Evolutionary conservation across 1,284 basidiomycete species (phyloP).

Genomic region (Ceratobasidium sp.): DNA sequence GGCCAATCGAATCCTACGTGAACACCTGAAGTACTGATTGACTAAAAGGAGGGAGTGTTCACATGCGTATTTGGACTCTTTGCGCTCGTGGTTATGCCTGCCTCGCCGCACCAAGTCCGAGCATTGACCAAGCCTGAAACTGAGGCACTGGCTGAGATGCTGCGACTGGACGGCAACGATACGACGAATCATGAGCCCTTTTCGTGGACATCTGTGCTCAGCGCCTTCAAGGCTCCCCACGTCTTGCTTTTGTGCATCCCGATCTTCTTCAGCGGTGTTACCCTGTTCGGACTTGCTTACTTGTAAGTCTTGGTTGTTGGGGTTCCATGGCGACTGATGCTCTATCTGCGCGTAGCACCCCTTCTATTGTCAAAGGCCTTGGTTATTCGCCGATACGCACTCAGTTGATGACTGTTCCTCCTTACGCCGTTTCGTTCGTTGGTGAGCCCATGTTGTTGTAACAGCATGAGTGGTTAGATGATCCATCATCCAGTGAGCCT

Average conservation of each 20-base stretch:
- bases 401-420: constrained; percentile 51
- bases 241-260: constrained; percentile 32
- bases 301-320: constrained; percentile 35
- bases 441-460: constrained; percentile 15
- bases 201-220: constrained; percentile 25
- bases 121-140: constrained; percentile 33
- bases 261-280: constrained; percentile 44
- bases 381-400: constrained; percentile 44
- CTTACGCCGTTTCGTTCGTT: constrained; percentile 51
- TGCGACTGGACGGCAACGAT: constrained; percentile 38
- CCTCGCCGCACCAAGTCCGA: constrained; percentile 35
- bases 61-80: constrained; percentile 37
- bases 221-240: constrained; percentile 42
- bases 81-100: constrained; percentile 41
- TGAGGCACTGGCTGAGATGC: constrained; percentile 33
- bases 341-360: not conserved
- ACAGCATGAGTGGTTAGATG: not conserved
- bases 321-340: too few species aligned
- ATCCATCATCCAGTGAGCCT: constrained; percentile 47
- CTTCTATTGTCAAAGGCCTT: constrained; percentile 31
- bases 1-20: constrained; percentile 47
- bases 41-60: constrained; percentile 46
- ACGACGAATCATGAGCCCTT: constrained; percentile 30
- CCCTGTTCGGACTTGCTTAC: constrained; percentile 42
- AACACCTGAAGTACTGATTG: constrained; percentile 49